Base-by-base conservation (phyloP, 352 stramenopile species). In the Phytophthora tentaculata region DNA sequence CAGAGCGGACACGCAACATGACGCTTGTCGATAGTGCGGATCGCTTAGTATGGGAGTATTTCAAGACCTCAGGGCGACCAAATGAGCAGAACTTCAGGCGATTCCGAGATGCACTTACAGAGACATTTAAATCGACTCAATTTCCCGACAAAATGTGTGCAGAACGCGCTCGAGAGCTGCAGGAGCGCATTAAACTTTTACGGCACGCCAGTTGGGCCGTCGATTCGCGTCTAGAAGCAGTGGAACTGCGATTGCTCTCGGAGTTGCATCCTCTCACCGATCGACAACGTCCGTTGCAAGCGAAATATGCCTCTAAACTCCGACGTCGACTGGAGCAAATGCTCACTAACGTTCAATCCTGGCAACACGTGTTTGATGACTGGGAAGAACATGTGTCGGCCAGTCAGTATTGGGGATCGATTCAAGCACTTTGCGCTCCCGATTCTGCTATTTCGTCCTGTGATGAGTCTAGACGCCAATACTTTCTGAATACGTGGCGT, bases 231-330 rank as follows among this genome's bases (percentile, higher is more conserved):
- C 39, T 85, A 9, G 75, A 85, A 63, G 26, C 37, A 26, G 66
- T 82, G 2, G 75, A 85, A 32, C 45, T 85, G 19, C 59, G 44
- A 29, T 59, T 85, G 12, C 37, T 85, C 13, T 67, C 57, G 7
- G 77, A 84, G 12, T 44, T 76, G 13, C 44, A 61, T 17, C 58
- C 53, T 10, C 51, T 70, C 9, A 69, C 48, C 2, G 23, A 22
- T 16, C 23, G 19, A 12, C 58, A 72, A 53, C 68, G 64, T 19
- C 47, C 59, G 8, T 60, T 83, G 14, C 77, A 84, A 56, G 72
- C 71, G 4, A 83, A 82, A 54, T 75, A 79, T 26, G 76, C 67
- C 14, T 73, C 44, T 19, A 76, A 73, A 22, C 62, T 82, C 41
- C 76, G 78, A n/a, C 61, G 67, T 14, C 53, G 45, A 14, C 59